Conservation (phyloP, 495 filamentous ascomycete genomes). For the Xylaria acuta region DNA sequence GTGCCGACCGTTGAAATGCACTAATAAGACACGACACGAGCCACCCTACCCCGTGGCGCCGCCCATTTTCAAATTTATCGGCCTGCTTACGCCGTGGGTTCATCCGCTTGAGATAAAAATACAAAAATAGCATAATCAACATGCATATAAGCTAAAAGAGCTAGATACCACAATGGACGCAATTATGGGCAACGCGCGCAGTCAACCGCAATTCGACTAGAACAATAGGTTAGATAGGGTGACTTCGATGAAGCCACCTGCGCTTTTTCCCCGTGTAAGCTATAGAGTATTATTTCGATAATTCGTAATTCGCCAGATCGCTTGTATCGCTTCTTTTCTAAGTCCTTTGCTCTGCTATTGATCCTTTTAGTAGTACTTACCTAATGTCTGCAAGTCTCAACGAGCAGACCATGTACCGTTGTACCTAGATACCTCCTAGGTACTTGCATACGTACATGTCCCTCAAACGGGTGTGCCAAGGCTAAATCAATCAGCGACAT, state of each 20-base stretch:
- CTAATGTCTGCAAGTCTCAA: neutral
- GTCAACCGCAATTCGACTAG: neutral
- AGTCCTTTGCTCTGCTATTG: neutral
- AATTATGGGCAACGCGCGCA: neutral
- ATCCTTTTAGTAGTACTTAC: neutral
- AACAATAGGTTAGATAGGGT: neutral
- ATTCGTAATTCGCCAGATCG: neutral
- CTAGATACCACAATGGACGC: neutral
- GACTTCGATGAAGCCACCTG: neutral
- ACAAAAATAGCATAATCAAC: constrained; percentile 8
- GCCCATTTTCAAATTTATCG: neutral
- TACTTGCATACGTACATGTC: neutral
- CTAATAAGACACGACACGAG: neutral
- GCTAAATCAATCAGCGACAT: neutral
- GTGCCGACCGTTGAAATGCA: neutral
- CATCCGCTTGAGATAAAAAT: neutral
- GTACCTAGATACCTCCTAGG: neutral
- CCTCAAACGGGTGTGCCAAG: neutral
- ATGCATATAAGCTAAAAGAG: neutral
- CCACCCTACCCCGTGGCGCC: neutral
- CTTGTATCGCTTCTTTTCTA: neutral
- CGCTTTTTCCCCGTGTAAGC: neutral
- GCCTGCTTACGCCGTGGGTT: neutral
- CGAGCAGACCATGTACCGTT: neutral
- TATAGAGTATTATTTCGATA: neutral